Evolutionary conservation across 2,329 filamentous ascomycete species (phyloP).

Genomic region (Alternaria ventricosa): DNA sequence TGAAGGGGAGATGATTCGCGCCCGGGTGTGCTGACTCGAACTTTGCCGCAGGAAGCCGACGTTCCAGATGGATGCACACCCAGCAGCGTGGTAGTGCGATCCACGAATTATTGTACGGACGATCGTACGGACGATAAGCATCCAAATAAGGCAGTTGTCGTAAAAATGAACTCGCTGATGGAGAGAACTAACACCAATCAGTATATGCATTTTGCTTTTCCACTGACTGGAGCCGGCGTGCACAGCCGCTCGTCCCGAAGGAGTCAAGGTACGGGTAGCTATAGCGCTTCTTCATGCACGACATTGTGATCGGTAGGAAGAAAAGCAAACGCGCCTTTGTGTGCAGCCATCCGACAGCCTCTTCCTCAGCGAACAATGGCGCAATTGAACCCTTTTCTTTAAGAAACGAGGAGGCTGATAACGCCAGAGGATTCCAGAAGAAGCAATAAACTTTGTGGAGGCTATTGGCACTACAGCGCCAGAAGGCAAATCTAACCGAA

Average conservation of each 20-base stretch:
- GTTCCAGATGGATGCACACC: slow-evolving; percentile 5
- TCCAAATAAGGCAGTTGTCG: not conserved
- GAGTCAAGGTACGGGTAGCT: slow-evolving; percentile 7
- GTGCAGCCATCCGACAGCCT: not conserved
- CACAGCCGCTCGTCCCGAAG: not conserved
- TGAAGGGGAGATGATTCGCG: not conserved
- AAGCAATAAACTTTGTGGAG: not conserved
- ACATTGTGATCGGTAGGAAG: slow-evolving; percentile 2
- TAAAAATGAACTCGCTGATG: not conserved
- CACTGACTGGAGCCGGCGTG: not conserved
- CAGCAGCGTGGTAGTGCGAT: not conserved
- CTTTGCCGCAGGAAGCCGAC: slow-evolving; percentile 1
- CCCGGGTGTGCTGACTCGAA: slow-evolving; percentile 2
- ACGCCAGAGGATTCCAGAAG: not conserved
- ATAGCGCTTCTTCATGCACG: slow-evolving; percentile 2
- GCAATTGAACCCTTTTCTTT: not conserved
- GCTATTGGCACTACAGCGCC: not conserved
- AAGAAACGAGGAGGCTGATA: not conserved
- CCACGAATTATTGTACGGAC: not conserved
- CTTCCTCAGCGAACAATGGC: not conserved
- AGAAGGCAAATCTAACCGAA: not conserved
- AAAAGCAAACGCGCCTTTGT: not conserved
- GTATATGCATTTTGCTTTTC: not conserved
- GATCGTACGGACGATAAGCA: not conserved
- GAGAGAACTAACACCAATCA: not conserved